These are phyloP conservation scores for Pholiota adiposa DNA, from an alignment of 1,284 basidiomycete species.

Conservation along the genomic window DNA sequence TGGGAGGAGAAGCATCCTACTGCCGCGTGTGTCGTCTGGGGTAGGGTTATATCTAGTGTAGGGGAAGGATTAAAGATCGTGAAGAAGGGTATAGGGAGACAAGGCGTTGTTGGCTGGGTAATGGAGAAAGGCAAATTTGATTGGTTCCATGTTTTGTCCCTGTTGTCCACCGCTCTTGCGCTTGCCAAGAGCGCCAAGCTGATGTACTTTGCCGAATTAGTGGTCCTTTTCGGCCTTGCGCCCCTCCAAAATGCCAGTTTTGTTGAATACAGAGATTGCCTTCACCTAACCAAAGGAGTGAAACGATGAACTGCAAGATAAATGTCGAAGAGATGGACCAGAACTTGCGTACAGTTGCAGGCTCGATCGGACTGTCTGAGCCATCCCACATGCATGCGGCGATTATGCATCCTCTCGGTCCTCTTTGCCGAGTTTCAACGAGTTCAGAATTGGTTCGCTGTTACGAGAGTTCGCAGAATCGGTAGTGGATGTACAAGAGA, in stretches of 20 bases:
- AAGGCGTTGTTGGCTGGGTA: not conserved
- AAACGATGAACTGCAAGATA: too few species aligned
- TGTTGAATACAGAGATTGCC: not conserved
- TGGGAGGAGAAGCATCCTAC: slow-evolving; percentile 2
- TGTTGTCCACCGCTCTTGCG: not conserved
- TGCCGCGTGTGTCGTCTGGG: not conserved
- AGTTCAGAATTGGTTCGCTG: too few species aligned
- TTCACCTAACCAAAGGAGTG: too few species aligned
- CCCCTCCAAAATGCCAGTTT: not conserved
- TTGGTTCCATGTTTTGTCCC: not conserved
- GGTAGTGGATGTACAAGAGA: not conserved
- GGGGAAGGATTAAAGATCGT: not conserved
- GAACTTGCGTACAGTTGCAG: too few species aligned
- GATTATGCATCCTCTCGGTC: too few species aligned
- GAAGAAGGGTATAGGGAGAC: not conserved
- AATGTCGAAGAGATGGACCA: too few species aligned
- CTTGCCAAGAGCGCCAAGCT: slow-evolving; percentile 3
- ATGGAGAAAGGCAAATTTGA: slow-evolving; percentile 3
- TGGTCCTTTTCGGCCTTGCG: not conserved
- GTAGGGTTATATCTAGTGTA: not conserved
- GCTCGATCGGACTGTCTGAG: too few species aligned
- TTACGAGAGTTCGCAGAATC: not conserved
- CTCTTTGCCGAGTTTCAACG: too few species aligned
- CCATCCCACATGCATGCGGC: too few species aligned
- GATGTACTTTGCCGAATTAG: not conserved